These are phyloP conservation scores for Fulvia fulva DNA, from an alignment of 2,329 filamentous ascomycete genomes.

Conservation along the genomic window DNA sequence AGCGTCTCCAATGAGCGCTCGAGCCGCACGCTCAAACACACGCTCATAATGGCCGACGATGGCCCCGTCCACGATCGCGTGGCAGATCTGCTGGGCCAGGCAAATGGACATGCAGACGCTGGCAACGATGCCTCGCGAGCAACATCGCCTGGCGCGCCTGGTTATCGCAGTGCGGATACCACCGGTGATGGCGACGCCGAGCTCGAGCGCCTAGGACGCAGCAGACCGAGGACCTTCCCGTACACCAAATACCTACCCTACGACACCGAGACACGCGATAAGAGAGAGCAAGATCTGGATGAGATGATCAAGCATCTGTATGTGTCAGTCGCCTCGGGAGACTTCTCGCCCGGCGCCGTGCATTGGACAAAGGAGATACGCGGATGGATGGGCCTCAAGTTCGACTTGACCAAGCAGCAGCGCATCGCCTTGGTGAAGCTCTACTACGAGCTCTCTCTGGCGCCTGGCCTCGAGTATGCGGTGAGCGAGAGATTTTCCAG, in stretches of 20 bases:
- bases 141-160: conserved; percentile 71
- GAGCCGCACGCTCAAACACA: conserved; percentile 14
- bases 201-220: conserved; percentile 61
- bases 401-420: conserved; percentile 83
- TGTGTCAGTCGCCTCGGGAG: conserved; percentile 83
- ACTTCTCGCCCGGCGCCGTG: conserved; percentile 87
- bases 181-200: conserved; percentile 39
- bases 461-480: conserved; percentile 78
- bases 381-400: conserved; percentile 94
- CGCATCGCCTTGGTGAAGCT: conserved; percentile 80
- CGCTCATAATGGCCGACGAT: conserved; percentile 24
- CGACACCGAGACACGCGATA: conserved; percentile 71
- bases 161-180: conserved; percentile 36
- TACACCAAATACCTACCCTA: conserved; percentile 92
- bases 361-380: conserved; percentile 97
- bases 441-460: conserved; percentile 89
- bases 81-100: conserved; percentile 40
- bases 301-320: conserved; percentile 93
- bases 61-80: conserved; percentile 31
- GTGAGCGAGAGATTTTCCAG: conserved; percentile 87
- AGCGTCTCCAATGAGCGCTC: conserved; percentile 17
- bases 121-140: conserved; percentile 74
- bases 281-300: conserved; percentile 73
- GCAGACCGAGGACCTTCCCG: conserved; percentile 78
- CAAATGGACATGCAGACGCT: conserved; percentile 32